phyloP scores from a whole-genome alignment of 345 rosid genomes.

The Brassica cretica region DNA sequence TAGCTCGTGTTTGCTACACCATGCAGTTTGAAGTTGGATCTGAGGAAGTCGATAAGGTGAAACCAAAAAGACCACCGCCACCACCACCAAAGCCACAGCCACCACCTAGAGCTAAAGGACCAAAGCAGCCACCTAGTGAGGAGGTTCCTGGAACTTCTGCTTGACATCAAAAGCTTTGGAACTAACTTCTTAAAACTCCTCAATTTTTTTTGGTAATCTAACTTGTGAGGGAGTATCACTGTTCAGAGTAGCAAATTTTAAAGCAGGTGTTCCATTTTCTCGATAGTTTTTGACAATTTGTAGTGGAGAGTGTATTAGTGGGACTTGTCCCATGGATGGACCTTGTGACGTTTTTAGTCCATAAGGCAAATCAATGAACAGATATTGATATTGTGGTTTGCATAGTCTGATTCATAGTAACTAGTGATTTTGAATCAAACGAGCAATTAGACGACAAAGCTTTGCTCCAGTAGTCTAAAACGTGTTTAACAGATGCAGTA shows the following conservation, averaged over 20 bases:
- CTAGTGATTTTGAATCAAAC: not conserved
- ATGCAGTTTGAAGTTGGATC: constrained; percentile 62
- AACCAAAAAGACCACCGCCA: constrained; percentile 71
- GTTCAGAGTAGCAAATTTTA: constrained; percentile 27
- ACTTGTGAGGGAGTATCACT: constrained; percentile 16
- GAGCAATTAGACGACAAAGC: not conserved
- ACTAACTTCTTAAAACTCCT: constrained; percentile 28
- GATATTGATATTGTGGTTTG: not conserved
- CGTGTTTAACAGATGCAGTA: not conserved
- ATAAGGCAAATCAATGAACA: not conserved
- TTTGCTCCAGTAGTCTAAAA: not conserved
- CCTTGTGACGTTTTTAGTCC: not conserved
- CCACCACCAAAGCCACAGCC: constrained; percentile 46
- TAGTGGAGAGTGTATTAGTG: constrained; percentile 2
- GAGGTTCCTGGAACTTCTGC: constrained; percentile 80
- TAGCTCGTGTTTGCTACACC: not conserved
- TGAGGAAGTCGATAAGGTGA: constrained; percentile 51
- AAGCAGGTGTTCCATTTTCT: not conserved
- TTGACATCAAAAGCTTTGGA: constrained; percentile 32
- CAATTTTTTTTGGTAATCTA: constrained; percentile 12
- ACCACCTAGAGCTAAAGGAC: constrained; percentile 31
- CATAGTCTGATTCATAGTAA: not conserved
- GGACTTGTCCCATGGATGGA: constrained; percentile 21
- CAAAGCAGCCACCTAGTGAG: constrained; percentile 39
- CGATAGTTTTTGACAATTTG: not conserved